A percentile compares a stretch with the other conserved stretches of the same genome.
Conservation (phyloP, 192 early-diverging fungal species). For the Paraglomus brasilianum region DNA sequence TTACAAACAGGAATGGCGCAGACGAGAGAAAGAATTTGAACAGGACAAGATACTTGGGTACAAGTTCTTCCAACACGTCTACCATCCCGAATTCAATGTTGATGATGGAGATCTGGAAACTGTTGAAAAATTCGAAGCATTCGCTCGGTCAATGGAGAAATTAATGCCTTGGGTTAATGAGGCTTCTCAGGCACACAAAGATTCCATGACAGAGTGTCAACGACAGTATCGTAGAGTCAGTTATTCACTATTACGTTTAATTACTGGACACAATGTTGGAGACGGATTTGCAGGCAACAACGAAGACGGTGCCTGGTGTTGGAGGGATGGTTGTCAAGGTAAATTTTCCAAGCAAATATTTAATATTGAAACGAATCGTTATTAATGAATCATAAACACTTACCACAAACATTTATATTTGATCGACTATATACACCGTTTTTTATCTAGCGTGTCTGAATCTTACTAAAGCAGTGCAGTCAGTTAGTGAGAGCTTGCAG, state of each 20-base stretch:
- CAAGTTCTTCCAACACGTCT: slow-evolving; percentile 46
- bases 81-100: slow-evolving; percentile 47
- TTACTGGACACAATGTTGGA: slow-evolving; percentile 40
- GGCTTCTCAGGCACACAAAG: slow-evolving; percentile 38
- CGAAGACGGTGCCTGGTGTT: slow-evolving; percentile 46
- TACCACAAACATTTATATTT: no score
- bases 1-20: slow-evolving; percentile 37
- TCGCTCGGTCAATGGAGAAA: slow-evolving; percentile 38
- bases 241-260: slow-evolving; percentile 36
- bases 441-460: slow-evolving; percentile 36
- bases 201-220: slow-evolving; percentile 39
- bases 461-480: slow-evolving; percentile 45
- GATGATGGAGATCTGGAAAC: slow-evolving; percentile 44
- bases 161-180: slow-evolving; percentile 43
- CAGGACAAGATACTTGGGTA: slow-evolving; percentile 40
- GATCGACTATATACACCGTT: neutral
- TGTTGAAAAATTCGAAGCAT: slow-evolving; percentile 40
- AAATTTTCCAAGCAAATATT: neutral
- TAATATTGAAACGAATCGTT: no score
- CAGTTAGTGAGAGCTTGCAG: slow-evolving; percentile 42
- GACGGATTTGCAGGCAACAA: slow-evolving; percentile 37
- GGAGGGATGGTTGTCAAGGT: slow-evolving; percentile 46
- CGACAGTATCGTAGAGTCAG: slow-evolving; percentile 40
- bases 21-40: slow-evolving; percentile 42
- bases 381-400: no score